Evolutionary conservation across 2,329 filamentous ascomycete genomes (phyloP).

Genomic region (Aureobasidium sp.): DNA sequence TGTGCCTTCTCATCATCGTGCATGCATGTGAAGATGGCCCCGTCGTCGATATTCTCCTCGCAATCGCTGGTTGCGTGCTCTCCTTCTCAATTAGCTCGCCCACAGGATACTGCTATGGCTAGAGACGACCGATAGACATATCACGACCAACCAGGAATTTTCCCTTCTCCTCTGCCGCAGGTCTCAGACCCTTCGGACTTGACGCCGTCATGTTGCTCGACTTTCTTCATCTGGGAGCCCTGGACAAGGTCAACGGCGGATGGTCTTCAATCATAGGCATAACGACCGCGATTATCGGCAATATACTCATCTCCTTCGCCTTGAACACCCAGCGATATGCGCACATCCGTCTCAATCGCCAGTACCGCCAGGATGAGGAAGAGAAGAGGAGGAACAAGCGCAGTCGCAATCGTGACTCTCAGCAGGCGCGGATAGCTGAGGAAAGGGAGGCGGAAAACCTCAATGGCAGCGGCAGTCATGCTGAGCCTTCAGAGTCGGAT

Average conservation of each 20-base stretch:
- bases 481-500: slow-evolving; percentile 40
- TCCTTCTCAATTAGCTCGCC: neutral
- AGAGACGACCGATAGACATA: neutral
- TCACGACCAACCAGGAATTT: neutral
- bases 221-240: neutral
- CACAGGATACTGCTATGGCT: neutral
- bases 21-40: slow-evolving; percentile 9
- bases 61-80: neutral
- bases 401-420: slow-evolving; percentile 38
- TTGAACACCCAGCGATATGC: slow-evolving; percentile 96
- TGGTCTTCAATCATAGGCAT: slow-evolving; percentile 97
- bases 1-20: slow-evolving; percentile 12
- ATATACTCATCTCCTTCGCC: slow-evolving; percentile 88
- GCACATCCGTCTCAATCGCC: slow-evolving; percentile 73
- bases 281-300: slow-evolving; percentile 83
- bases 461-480: slow-evolving; percentile 20
- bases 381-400: slow-evolving; percentile 22
- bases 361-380: slow-evolving; percentile 46
- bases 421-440: slow-evolving; percentile 31
- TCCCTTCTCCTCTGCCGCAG: neutral
- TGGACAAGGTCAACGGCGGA: slow-evolving; percentile 25
- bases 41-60: neutral
- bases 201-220: slow-evolving; percentile 8
- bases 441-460: slow-evolving; percentile 20
- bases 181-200: neutral